Conservation (phyloP, 2,329 filamentous ascomycete genomes). For the Exutisphaerella laricina region DNA sequence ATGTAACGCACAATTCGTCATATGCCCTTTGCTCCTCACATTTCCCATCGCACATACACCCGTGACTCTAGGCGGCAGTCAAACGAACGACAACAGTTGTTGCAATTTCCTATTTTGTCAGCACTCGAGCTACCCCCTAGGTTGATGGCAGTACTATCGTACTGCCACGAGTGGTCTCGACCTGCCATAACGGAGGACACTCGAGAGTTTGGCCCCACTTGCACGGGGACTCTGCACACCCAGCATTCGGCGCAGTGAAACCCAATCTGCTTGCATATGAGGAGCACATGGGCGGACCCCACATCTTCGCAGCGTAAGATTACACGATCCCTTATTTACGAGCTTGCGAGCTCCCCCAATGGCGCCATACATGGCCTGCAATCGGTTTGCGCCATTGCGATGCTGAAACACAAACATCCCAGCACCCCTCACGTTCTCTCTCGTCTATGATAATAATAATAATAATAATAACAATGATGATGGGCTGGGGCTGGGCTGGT, state of each 20-base stretch:
- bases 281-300: conserved; percentile 10
- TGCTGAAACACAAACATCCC: conserved; percentile 17
- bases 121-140: background rate
- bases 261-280: conserved; percentile 7
- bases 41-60: background rate
- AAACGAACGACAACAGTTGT: background rate
- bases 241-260: no score
- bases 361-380: conserved; percentile 11
- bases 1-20: conserved; percentile 5
- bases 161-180: conserved; percentile 4
- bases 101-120: no score
- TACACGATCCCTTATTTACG: no score
- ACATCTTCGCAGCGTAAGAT: conserved; percentile 8
- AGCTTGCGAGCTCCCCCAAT: conserved; percentile 1
- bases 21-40: background rate
- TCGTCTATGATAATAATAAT: no score
- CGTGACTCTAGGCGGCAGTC: conserved; percentile 1
- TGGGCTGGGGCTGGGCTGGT: no score
- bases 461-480: no score
- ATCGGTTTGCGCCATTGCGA: conserved; percentile 6
- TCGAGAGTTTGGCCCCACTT: no score
- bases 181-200: no score
- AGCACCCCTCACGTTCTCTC: no score
- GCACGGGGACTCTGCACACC: no score
- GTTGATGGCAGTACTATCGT: background rate